A percentile compares a stretch with the other conserved stretches of the same genome.
Conservation (phyloP, 805 yeast species). For the Candida methanosorbosa region DNA sequence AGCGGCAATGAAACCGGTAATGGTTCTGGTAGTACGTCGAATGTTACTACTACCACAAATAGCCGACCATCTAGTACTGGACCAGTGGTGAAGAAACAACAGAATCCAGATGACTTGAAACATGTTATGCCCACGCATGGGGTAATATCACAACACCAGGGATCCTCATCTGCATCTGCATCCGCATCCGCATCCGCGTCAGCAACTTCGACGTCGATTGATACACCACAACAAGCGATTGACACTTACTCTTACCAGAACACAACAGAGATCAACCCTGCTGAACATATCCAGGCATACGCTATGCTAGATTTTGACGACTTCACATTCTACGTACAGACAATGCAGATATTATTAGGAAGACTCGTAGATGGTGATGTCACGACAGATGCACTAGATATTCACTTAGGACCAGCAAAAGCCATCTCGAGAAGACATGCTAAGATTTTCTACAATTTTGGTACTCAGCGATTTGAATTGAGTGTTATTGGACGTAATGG, state of each 20-base stretch:
- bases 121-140: too few relatives aligned
- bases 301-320: constrained; percentile 85
- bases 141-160: background rate
- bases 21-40: too few relatives aligned
- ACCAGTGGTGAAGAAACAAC: too few relatives aligned
- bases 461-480: constrained; percentile 88
- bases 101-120: too few relatives aligned
- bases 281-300: constrained; percentile 41
- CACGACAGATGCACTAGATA: constrained; percentile 61
- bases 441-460: constrained; percentile 91
- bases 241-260: constrained; percentile 10
- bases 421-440: constrained; percentile 94
- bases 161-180: background rate
- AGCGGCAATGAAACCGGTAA: too few relatives aligned
- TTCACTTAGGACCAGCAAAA: constrained; percentile 85
- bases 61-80: too few relatives aligned
- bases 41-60: too few relatives aligned
- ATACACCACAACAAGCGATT: constrained; percentile 13
- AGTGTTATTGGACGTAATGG: constrained; percentile 93
- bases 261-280: too few relatives aligned
- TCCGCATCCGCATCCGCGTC: background rate
- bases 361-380: constrained; percentile 68
- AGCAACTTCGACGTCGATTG: constrained; percentile 1
- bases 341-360: constrained; percentile 90
- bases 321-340: constrained; percentile 92